Base-by-base conservation (phyloP, 1,139 yeast species). In the Yamadazyma buinensis region DNA sequence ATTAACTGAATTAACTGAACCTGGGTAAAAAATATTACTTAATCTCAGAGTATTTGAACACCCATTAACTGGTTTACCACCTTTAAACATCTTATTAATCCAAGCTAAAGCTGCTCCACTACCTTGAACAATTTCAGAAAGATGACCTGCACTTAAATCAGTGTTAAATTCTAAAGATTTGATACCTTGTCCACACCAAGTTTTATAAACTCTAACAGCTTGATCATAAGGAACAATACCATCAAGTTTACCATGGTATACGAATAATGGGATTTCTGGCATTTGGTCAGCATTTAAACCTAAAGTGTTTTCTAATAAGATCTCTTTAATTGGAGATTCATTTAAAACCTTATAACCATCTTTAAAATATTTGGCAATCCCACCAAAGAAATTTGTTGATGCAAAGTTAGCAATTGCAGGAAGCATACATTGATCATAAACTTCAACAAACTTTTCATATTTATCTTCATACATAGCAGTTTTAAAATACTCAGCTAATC, bases 191-290 rank as follows among this genome's bases (percentile, higher is more conserved):
- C 41, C 49, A 44, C 68, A 63, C 62, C 66, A 64, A 18, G 37
- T 42, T n/a, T 58, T 44, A 38, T 53, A 62, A 3, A 50, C 54
- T 35, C 59, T 48, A 29, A 44, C 43, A 2, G 57, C 47, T 29
- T 51, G 49, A n/a, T 32, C 35, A 30, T 46, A 51, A 2, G 67
- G 67, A 23, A 58, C 59, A 32, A 64, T 47, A 6, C 43, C 43
- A 40, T 64, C 70, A 4, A 49, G 33, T 17, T 41, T 31, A 1
- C 65, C 65, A 35, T 64, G 69, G 46, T 54, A 63, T 8, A 62
- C 47, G 34, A 62, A 62, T 3, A 64, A 32, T 1, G 69, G 70
- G 9, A 61, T 50, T 25, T 55, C 40, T 2, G 70, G 70, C 21
- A 43, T 42, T 22, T 39, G 44, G 15, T 26, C 43, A 8, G 43